Evolutionary conservation across 495 filamentous ascomycete genomes (phyloP), one percentile per base, ranked within the genome.

Genomic region (Astrothelium macrocarpum): DNA sequence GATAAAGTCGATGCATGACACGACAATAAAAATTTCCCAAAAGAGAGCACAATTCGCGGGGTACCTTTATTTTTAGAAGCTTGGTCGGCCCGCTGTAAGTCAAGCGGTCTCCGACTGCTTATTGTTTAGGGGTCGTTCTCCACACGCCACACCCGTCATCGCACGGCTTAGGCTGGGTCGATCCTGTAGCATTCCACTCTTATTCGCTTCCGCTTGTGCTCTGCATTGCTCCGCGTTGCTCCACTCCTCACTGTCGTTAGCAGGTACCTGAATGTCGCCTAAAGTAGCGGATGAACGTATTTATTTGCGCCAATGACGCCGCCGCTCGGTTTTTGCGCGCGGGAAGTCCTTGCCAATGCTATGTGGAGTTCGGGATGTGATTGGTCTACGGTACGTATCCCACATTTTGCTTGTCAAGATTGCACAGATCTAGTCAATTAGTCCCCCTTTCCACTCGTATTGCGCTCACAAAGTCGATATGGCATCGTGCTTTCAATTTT

Each of bases 101-200:
- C 2, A 9, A 56, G 2, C 23, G 49, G 49, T 9, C 49, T 5
- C 11, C 49, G 12, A 3, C 7, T 20, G 9, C 25, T 26, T 9
- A 4, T 25, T 29, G 49, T 56, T 28, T 56, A 9, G 25, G 25
- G 34, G 20, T 9, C 10, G 11, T 56, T 56, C 49, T 56, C 49
- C 49, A 56, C 23, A 29, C 49, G 49, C 49, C 49, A 56, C 49
- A 28, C 49, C 49, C 49, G 25, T 56, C 49, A 56, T 56, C 23
- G 49, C 20, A 10, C 49, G n/a, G 12, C 45, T 20, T 12, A 12
- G 5, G 45, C 45, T n/a, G n/a, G n/a, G n/a, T n/a, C n/a, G n/a
- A n/a, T n/a, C 49, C 34, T 39, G 34, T 39, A 5, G 34, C 14
- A 5, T 14, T 5, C 49, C 20, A 11, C 29, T 56, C 49, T 25